These are phyloP conservation scores for Protostelium mycophagum DNA, from an alignment of 78 protist genomes.

Conservation along the genomic window DNA sequence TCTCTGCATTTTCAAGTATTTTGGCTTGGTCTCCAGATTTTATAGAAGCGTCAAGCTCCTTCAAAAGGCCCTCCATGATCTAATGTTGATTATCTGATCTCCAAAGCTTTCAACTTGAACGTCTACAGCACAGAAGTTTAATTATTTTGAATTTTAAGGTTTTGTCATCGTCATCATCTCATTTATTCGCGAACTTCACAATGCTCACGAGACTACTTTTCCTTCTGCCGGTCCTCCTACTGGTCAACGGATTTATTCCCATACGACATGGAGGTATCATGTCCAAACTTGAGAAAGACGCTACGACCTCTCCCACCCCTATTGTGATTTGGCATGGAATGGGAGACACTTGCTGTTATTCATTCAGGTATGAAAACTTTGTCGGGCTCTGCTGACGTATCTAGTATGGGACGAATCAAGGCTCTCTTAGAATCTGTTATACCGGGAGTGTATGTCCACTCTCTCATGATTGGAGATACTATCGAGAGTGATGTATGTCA, in stretches of 20 bases:
- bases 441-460: conserved; percentile 50
- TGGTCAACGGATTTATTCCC: no score
- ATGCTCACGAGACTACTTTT: no score
- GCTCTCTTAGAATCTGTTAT: conserved; percentile 29
- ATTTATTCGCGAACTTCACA: no score
- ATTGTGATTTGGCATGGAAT: conserved; percentile 70
- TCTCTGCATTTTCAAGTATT: background rate
- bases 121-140: no score
- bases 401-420: conserved; percentile 53
- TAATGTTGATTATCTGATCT: no score
- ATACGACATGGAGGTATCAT: background rate
- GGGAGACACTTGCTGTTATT: conserved; percentile 68
- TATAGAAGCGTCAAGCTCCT: background rate
- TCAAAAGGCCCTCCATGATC: background rate
- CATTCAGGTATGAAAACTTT: conserved; percentile 23
- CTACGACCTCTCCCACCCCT: conserved; percentile 20
- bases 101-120: no score
- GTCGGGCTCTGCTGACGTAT: background rate
- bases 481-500: conserved; percentile 25
- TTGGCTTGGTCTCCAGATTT: background rate
- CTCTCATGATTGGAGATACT: conserved; percentile 35
- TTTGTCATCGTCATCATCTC: no score
- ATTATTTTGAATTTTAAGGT: no score
- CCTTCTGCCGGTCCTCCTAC: no score
- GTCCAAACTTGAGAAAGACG: background rate